These are phyloP conservation scores for Naematelia aurantialba DNA, from an alignment of 768 basidiomycete species.

Conservation along the genomic window DNA sequence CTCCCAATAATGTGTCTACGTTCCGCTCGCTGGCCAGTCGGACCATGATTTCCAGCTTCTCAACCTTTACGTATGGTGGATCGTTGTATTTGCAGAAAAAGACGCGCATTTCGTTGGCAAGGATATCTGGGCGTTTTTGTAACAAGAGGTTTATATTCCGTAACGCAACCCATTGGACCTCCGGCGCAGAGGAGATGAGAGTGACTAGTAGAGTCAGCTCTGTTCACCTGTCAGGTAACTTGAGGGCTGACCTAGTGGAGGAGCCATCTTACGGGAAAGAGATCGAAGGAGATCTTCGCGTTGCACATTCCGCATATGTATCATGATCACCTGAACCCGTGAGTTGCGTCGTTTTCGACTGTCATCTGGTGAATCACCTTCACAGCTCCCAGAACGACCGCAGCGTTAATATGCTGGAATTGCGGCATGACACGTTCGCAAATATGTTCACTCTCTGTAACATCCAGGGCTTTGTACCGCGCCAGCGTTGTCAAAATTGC, in stretches of 20 bases:
- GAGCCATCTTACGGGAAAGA: slow-evolving; percentile 93
- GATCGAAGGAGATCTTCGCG: slow-evolving; percentile 80
- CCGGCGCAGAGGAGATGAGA: slow-evolving; percentile 89
- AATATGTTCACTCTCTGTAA: slow-evolving; percentile 95
- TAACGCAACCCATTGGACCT: slow-evolving; percentile 97
- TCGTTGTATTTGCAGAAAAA: slow-evolving; percentile 99
- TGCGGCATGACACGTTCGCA: slow-evolving; percentile 98
- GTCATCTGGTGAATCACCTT: slow-evolving; percentile 57
- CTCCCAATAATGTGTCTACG: slow-evolving; percentile 88
- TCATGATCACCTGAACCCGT: slow-evolving; percentile 78
- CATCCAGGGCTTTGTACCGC: slow-evolving; percentile 76
- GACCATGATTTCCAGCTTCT: slow-evolving; percentile 98
- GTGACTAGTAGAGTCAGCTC: slow-evolving; percentile 59
- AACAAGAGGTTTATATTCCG: slow-evolving; percentile 94
- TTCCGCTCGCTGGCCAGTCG: slow-evolving; percentile 84
- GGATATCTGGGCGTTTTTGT: slow-evolving; percentile 83
- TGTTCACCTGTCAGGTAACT: background rate
- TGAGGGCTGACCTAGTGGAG: slow-evolving; percentile 59
- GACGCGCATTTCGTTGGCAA: slow-evolving; percentile 94
- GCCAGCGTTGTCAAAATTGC: slow-evolving; percentile 83
- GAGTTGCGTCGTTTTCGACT: background rate
- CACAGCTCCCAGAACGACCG: slow-evolving; percentile 93
- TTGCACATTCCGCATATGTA: slow-evolving; percentile 79
- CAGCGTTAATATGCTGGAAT: slow-evolving; percentile 94
- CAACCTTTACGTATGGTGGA: slow-evolving; percentile 96